Evolutionary conservation across 257 asterid genomes (phyloP), one percentile per base, ranked within the genome.

Genomic region (Schizonepeta tenuifolia): DNA sequence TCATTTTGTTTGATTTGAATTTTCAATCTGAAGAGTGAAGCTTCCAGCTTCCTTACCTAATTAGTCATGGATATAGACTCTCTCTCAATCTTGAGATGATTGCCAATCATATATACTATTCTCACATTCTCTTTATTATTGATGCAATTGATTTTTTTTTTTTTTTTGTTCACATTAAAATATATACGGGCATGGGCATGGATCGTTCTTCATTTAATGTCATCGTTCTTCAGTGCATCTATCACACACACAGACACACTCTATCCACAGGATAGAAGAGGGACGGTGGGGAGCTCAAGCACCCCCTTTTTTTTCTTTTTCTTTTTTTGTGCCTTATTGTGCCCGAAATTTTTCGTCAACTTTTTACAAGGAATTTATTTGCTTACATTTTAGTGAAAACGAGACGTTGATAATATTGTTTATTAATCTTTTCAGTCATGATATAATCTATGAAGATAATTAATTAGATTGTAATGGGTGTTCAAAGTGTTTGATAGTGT

Each of bases 21-120:
- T 28, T 77, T 36, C 59, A 7, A 15, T 59, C 1, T 31, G 36
- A 31, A 31, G 35, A 5, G 21, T 11, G 73, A 83, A 80, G 83
- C 68, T 61, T 69, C 73, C 70, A 80, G 83, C 68, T 61, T 69
- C 73, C 70, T 71, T 15, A 38, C 69, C 67, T 82, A 62, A 75
- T 80, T 82, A 83, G 85, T 53, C 43, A 71, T 72, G 38, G 47
- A 70, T 40, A 21, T 50, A 67, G 46, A 33, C 50, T 28, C 54
- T 73, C 54, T 73, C 84, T 67, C 68, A 64, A 73, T 73, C 79
- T 53, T 61, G 65, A 36, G 31, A 82, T 79, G 71, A 83, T 78
- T 77, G 76, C 62, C 53, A 71, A 75, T 69, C 41, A 77, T 76
- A 33, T 17, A 54, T 3, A 61, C 49, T 51, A 60, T 38, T 41